Base-by-base conservation (phyloP, 768 basidiomycete genomes). In the Mycena polygramma region DNA sequence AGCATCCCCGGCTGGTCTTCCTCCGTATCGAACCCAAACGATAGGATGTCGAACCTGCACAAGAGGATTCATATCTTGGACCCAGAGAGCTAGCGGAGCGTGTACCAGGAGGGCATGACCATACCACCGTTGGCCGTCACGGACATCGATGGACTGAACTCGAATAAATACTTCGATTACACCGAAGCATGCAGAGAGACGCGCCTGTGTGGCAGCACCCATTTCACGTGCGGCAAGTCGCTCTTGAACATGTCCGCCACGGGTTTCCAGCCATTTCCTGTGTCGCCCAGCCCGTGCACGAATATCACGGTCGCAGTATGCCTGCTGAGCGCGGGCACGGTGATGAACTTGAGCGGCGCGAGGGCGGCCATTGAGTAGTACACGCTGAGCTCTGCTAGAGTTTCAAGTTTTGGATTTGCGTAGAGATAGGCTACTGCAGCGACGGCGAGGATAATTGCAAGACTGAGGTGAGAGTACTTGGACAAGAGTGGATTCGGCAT, bases 241-340 rank as follows among this genome's bases (percentile, higher is more conserved):
- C 61, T 59, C 71, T 85, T 84, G 75, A 96, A 86, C 85, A 88
- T 88, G 66, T 90, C 86, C 26, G 92, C 92, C 43, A 96, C 89
- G 14, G 91, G 91, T 71, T 89, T 81, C 94, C 92, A 94, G 14
- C 55, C 55, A 35, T 24, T 14, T 24, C 55, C 55, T 39, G 55
- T 24, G 22, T 57, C 55, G 13, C 55, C 55, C 4, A 57, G 55
- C 13, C 55, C 55, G 36, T 98, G 96, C 48, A 95, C 82, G 79
- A 97, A 95, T 75, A 97, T 92, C 72, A 97, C 89, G 0, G 94
- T 96, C 10, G 94, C 94, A 10, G 93, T 91, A 80, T 97, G 96
- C 72, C 87, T 89, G 46, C 83, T 76, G 49, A 82, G 76, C 14
- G 94, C 84, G 45, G 87, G 83, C 37, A 92, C 83, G 37, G 85